Base-by-base conservation (phyloP, 2,329 filamentous ascomycete genomes). In the Sclerotinia sclerotiorum region DNA sequence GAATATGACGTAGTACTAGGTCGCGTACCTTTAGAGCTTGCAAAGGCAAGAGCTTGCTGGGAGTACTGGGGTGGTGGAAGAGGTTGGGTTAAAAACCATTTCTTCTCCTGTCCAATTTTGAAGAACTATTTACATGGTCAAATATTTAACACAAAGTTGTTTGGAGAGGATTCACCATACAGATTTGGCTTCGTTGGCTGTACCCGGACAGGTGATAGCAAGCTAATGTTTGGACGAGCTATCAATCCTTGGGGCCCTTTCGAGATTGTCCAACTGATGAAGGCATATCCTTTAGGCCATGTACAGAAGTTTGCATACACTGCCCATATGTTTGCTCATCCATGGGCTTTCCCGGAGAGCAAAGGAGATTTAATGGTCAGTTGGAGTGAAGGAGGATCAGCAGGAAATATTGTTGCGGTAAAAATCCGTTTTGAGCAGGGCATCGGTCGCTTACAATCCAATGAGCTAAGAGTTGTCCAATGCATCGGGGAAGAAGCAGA, bases 271-370 rank as follows among this genome's bases (percentile, higher is more conserved):
- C 58, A 68, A n/a, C 56, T 68, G 21, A 68, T 68, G 66, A 54
- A 63, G 21, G 58, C 60, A 29, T 54, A 68, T 29, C 66, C 66
- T 42, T 11, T 68, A 27, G 48, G 70, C 52, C 62, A 69, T 21
- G 32, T 55, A 46, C 21, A 61, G 6, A 27, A 29, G 11, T 60
- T 54, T 3, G 48, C 57, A 42, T 74, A 69, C 44, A 60, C 29
- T 3, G 73, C 73, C 54, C 73, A 72, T 19, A 68, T 74, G 39
- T 74, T 73, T 46, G 66, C 70, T 15, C 73, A 74, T 42, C 72
- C 73, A 15, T 74, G 73, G 72, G 72, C 71, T 4, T 70, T 65
- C 24, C 15, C 71, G 24, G 65, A 64, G n/a, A 58, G 51, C 11
- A 70, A 61, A 19, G 70, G 71, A 5, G 70, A 74, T 60, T 48